Evolutionary conservation across 148 eudicot species (phyloP).

Genomic region (Talinum fruticosum): DNA sequence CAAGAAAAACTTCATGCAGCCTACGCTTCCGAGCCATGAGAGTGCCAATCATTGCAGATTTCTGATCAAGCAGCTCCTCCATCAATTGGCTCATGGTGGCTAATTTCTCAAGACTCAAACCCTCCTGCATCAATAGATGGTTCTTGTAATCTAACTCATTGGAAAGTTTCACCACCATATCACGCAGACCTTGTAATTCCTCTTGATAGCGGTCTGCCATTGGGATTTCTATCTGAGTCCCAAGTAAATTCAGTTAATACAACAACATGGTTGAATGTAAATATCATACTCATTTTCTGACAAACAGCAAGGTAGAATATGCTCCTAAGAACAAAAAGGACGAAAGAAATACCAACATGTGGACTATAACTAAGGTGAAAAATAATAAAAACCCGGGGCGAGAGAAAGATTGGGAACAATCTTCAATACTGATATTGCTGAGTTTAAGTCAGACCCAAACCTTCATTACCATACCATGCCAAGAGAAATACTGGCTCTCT

Average conservation of each 20-base stretch:
- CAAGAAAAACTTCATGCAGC: slow-evolving; percentile 15
- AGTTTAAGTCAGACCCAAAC: neutral
- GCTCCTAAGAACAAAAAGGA: too few species aligned
- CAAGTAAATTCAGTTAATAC: neutral
- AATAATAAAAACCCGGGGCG: too few species aligned
- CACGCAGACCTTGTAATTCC: slow-evolving; percentile 14
- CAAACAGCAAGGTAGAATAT: too few species aligned
- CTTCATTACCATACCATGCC: too few species aligned
- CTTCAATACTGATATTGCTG: neutral
- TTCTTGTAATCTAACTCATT: slow-evolving; percentile 31
- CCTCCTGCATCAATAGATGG: slow-evolving; percentile 29
- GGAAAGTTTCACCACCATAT: slow-evolving; percentile 20
- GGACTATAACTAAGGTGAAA: too few species aligned
- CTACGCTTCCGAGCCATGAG: neutral
- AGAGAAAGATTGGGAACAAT: too few species aligned
- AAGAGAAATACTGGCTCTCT: neutral
- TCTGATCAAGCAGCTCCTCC: slow-evolving; percentile 22
- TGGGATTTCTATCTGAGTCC: neutral
- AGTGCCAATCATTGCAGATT: neutral
- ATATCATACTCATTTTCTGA: too few species aligned
- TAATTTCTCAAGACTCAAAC: slow-evolving; percentile 21
- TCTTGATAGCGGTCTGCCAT: slow-evolving; percentile 16
- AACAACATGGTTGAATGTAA: too few species aligned
- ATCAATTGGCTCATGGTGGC: too few species aligned
- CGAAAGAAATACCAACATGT: too few species aligned